Percentiles rank a stretch among this genome's conserved stretches.
These are phyloP conservation scores for Malus hybrid DNA, from an alignment of 331 rosid species.

Conservation along the genomic window DNA sequence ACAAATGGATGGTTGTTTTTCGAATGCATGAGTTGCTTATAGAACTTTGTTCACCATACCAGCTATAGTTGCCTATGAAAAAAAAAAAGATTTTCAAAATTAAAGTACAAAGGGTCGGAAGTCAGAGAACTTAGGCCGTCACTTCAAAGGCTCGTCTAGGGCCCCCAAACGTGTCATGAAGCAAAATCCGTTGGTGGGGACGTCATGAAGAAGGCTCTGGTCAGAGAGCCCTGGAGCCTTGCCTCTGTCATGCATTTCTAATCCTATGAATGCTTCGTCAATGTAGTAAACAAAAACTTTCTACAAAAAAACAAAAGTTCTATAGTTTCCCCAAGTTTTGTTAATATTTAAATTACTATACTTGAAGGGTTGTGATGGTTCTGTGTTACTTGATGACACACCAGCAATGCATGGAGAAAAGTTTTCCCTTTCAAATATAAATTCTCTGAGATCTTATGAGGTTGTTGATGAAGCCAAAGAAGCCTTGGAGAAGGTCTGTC, in stretches of 20 bases:
- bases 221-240: slow-evolving; percentile 58
- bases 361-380: slow-evolving; percentile 83
- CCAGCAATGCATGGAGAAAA: slow-evolving; percentile 78
- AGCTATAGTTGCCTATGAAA: too few species aligned
- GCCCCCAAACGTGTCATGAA: slow-evolving; percentile 36
- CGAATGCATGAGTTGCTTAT: too few species aligned
- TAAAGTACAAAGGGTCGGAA: too few species aligned
- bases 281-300: slow-evolving; percentile 20
- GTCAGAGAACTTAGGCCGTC: too few species aligned
- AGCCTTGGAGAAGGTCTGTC: slow-evolving; percentile 53
- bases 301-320: not conserved
- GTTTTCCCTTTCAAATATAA: slow-evolving; percentile 63
- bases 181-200: slow-evolving; percentile 50
- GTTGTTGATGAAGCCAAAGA: slow-evolving; percentile 68
- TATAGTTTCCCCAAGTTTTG: not conserved
- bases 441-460: slow-evolving; percentile 71
- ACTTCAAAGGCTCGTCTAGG: too few species aligned
- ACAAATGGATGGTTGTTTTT: too few species aligned
- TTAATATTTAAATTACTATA: not conserved
- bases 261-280: slow-evolving; percentile 83
- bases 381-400: slow-evolving; percentile 86
- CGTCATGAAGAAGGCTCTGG: slow-evolving; percentile 52
- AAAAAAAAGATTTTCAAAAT: too few species aligned
- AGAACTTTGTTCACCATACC: too few species aligned
- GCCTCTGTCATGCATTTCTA: slow-evolving; percentile 94